Conservation (phyloP, 2,329 filamentous ascomycete species). For the Sclerotiophoma versabilis region DNA sequence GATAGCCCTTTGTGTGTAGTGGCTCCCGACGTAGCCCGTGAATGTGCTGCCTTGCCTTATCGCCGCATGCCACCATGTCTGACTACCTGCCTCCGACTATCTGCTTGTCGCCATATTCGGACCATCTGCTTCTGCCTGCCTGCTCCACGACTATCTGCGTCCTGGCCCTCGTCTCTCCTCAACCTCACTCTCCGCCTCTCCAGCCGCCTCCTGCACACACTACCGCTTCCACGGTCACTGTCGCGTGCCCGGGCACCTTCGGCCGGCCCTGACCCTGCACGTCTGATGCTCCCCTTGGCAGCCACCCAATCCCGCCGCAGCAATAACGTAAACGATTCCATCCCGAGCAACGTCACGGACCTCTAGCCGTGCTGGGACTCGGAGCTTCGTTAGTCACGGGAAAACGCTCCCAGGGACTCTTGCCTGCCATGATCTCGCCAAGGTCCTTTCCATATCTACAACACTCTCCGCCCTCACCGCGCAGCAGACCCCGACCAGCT, state of each 20-base stretch:
- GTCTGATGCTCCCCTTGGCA: constrained; percentile 35
- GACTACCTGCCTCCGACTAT: neutral
- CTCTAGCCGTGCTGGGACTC: constrained; percentile 23
- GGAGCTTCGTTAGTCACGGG: constrained; percentile 37
- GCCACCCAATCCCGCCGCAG: constrained; percentile 43
- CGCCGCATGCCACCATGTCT: constrained; percentile 11
- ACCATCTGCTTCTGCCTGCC: too few species aligned
- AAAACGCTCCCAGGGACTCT: constrained; percentile 30
- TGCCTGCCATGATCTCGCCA: constrained; percentile 54
- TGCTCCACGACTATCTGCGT: too few species aligned
- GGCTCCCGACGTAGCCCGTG: constrained; percentile 12
- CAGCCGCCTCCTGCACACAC: neutral
- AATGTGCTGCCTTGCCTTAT: constrained; percentile 18
- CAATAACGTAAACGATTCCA: constrained; percentile 48
- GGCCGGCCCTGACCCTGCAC: constrained; percentile 36
- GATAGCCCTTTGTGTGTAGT: constrained; percentile 21
- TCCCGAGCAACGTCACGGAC: constrained; percentile 38
- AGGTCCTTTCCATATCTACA: constrained; percentile 54
- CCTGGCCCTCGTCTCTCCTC: constrained; percentile 1
- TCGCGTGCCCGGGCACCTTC: constrained; percentile 29
- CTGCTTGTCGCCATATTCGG: neutral
- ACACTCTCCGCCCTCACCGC: constrained; percentile 45
- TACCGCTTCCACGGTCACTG: constrained; percentile 10
- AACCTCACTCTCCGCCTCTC: neutral
- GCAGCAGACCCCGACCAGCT: constrained; percentile 10